Evolutionary conservation across 2,329 filamentous ascomycete genomes (phyloP).

Genomic region (Penicillium rolfsii): DNA sequence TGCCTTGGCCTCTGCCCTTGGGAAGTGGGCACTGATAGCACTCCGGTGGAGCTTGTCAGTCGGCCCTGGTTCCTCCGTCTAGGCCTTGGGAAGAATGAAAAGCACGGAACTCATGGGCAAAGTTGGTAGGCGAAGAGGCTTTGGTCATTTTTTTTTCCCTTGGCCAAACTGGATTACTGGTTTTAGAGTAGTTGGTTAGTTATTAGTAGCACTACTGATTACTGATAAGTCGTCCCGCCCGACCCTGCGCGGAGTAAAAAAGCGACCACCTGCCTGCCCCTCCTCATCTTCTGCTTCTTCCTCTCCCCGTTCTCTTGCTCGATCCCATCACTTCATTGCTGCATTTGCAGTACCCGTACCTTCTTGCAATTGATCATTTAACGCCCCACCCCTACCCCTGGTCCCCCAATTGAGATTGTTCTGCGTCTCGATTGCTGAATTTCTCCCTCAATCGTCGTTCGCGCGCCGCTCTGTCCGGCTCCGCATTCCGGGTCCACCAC

Average conservation of each 20-base stretch:
- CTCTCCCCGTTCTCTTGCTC: background rate
- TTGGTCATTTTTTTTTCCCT: background rate
- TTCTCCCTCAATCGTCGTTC: conserved; percentile 9
- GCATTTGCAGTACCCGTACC: background rate
- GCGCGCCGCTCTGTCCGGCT: conserved; percentile 5
- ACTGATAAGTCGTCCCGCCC: background rate
- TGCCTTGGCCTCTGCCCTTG: conserved; percentile 3
- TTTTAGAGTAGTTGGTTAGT: background rate
- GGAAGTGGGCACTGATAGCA: background rate
- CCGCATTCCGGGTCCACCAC: conserved; percentile 19
- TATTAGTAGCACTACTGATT: background rate
- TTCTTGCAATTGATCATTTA: background rate
- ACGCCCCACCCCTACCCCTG: background rate
- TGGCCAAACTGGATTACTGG: background rate
- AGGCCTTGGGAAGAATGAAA: background rate
- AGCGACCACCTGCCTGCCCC: conserved; percentile 8
- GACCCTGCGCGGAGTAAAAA: conserved; percentile 2
- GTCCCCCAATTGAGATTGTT: background rate
- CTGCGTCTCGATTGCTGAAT: background rate
- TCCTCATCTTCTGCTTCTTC: conserved; percentile 2
- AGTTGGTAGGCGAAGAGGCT: too few relatives aligned
- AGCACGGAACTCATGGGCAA: background rate
- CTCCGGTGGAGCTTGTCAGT: conserved; percentile 16
- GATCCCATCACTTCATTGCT: background rate
- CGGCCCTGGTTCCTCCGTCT: conserved; percentile 5